A percentile compares a stretch with the other conserved stretches of the same genome.
Evolutionary conservation across 306 rosid genomes (phyloP).

Genomic region (Quercus dentata): DNA sequence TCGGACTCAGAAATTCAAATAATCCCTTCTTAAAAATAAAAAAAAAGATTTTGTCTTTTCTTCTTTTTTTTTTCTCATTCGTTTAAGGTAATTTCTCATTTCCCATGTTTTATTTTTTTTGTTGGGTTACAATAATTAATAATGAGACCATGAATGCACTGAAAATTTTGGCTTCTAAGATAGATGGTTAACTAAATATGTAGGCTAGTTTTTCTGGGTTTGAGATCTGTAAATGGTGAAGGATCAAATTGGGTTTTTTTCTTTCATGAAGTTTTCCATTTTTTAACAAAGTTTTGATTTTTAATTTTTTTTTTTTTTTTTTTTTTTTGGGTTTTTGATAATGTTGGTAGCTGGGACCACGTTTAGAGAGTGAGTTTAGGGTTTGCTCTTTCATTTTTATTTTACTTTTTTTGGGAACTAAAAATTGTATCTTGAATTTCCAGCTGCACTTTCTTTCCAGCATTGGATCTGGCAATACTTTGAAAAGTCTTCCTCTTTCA

Average conservation of each 20-base stretch:
- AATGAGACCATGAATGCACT: background rate
- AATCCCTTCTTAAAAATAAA: no score
- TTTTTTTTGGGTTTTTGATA: no score
- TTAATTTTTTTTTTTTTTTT: no score
- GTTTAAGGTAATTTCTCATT: background rate
- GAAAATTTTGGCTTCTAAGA: background rate
- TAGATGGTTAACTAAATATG: background rate
- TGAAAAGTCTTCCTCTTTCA: background rate
- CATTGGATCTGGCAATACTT: conserved; percentile 17
- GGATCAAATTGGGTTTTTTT: background rate
- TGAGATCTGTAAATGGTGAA: conserved; percentile 2
- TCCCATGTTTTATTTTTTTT: background rate
- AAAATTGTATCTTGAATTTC: background rate
- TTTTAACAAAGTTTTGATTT: no score
- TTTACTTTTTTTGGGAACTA: no score
- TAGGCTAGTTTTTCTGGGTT: background rate
- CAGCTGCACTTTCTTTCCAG: conserved; percentile 4
- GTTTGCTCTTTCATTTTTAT: no score
- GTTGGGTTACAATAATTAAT: background rate
- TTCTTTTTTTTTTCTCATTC: background rate
- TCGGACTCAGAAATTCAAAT: background rate
- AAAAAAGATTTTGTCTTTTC: no score
- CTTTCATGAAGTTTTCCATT: background rate
- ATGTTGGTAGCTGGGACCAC: no score
- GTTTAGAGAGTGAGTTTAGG: no score